Base-by-base conservation (phyloP, 2,329 filamentous ascomycete species). In the Magnaporthiopsis incrustans region DNA sequence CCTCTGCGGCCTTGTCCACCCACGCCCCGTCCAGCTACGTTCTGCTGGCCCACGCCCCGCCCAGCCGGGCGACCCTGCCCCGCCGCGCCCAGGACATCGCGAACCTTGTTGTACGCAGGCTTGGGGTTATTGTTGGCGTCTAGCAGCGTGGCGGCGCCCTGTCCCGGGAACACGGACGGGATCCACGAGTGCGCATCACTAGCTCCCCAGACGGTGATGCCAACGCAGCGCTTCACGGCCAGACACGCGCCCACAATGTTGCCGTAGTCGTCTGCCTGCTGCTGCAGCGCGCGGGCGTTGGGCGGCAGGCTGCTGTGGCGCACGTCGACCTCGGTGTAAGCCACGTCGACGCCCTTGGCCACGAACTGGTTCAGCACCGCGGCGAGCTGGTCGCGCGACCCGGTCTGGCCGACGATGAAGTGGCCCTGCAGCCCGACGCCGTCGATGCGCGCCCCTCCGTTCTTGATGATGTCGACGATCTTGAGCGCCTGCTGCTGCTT, bases 261-360 rank as follows among this genome's bases (percentile, higher is more conserved):
- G 53, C 70, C 77, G 66, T 83, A 86, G 61, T 81, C 79, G 25
- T 70, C 69, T 0, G 77, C 78, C 73, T 87, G 84, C 32, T 77
- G 76, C 18, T 72, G 70, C 26, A 78, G 71, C 35, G 75, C 76
- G 1, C 75, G 70, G 1, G 71, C 69, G 4, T 74, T 77, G 4
- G 79, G 71, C 0, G 84, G 82, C 15, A 85, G 71, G 7, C 70
- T 71, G 2, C 71, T 70, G 65, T 81, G 69, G 15, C 81, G 73
- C 26, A 84, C 76, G 67, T 84, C 82, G 8, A 84, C 73, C 72
- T 85, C 82, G 2, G 81, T 83, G 44, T 81, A 73, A 2, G 80
- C 80, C 1, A 82, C 78, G 15, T 60, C 58, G 1, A 84, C 70
- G 0, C 75, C 77, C 1, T 80, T 70, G 0, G 70, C 70, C 2